Percentiles rank a stretch among this genome's conserved stretches.
Evolutionary conservation across 179 eudicot species (phyloP).

Genomic region (Sideroxylon spinosum): DNA sequence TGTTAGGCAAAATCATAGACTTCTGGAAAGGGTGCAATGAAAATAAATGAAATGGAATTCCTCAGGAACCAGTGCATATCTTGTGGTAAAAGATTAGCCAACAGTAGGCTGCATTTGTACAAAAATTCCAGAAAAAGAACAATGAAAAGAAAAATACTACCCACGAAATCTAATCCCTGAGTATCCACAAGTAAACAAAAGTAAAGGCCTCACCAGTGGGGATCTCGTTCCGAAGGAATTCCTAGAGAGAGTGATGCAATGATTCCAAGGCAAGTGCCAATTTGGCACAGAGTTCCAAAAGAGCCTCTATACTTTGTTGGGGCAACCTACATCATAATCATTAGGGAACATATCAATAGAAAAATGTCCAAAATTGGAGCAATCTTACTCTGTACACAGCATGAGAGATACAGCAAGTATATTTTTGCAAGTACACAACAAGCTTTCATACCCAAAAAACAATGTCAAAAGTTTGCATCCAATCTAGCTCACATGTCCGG

Average conservation of each 20-base stretch:
- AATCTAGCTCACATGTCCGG: not conserved
- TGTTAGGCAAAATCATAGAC: not conserved
- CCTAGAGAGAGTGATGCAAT: slow-evolving; percentile 64
- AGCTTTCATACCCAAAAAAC: not conserved
- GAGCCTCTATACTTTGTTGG: slow-evolving; percentile 83
- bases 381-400: not conserved
- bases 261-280: slow-evolving; percentile 85
- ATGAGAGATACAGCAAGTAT: not conserved
- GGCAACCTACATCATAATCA: slow-evolving; percentile 47
- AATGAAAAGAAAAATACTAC: not conserved
- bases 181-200: not conserved
- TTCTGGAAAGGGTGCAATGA: not conserved
- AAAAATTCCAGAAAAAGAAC: not conserved
- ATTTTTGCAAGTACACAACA: not conserved
- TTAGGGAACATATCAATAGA: not conserved
- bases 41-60: not conserved
- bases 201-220: slow-evolving; percentile 58
- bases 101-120: not conserved
- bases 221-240: slow-evolving; percentile 62
- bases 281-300: slow-evolving; percentile 70
- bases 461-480: not conserved
- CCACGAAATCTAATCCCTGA: not conserved
- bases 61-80: not conserved
- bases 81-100: not conserved
- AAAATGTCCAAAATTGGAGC: not conserved